Conservation (phyloP, 2,329 filamentous ascomycete genomes). For the Diaporthe australafricana region DNA sequence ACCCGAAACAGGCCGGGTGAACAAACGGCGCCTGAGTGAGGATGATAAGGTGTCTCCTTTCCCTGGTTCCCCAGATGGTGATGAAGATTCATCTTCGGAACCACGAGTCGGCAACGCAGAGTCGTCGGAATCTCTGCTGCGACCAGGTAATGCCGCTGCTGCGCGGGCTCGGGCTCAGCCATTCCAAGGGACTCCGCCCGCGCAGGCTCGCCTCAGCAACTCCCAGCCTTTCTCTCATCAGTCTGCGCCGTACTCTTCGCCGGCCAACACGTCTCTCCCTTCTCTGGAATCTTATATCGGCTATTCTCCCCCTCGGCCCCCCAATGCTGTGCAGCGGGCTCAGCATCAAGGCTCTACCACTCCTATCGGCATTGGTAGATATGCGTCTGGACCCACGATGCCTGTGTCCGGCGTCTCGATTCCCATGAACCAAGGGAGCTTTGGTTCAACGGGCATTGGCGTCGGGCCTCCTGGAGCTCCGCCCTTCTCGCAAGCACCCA, state of each 20-base stretch:
- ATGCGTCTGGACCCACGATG: not conserved
- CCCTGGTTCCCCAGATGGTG: not conserved
- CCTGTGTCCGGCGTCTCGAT: not conserved
- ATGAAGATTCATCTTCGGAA: not conserved
- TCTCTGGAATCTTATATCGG: not conserved
- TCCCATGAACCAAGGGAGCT: too few species aligned
- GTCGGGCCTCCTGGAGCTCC: not conserved
- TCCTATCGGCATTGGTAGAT: not conserved
- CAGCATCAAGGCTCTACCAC: too few species aligned
- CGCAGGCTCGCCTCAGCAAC: not conserved
- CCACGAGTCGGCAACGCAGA: not conserved
- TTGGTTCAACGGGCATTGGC: not conserved
- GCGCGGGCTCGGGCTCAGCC: too few species aligned
- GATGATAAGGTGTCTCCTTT: not conserved
- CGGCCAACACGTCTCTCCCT: not conserved
- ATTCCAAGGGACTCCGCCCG: not conserved
- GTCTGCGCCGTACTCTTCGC: not conserved
- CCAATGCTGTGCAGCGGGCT: not conserved
- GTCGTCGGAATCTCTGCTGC: not conserved
- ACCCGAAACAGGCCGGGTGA: not conserved
- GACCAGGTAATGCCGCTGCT: not conserved
- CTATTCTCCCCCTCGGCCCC: not conserved
- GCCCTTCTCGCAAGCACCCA: not conserved
- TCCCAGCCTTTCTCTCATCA: not conserved
- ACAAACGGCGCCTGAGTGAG: conserved; percentile 8